phyloP scores from a whole-genome alignment of 495 filamentous ascomycete species.

The Penicillium angulare region DNA sequence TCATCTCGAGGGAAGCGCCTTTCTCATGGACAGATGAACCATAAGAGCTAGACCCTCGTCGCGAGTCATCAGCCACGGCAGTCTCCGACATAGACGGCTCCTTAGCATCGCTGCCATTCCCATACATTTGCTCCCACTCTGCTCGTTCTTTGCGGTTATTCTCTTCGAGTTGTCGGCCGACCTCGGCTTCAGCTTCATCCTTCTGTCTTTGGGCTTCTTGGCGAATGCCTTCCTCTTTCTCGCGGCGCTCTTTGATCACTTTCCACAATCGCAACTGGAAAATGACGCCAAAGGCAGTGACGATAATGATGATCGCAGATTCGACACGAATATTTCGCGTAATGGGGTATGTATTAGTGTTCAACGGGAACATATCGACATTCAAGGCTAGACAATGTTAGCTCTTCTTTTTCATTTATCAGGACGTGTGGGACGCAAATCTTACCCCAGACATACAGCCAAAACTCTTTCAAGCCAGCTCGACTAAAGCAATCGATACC shows the following conservation, averaged over 20 bases:
- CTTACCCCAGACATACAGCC: slow-evolving; percentile 89
- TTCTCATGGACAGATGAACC: slow-evolving; percentile 22
- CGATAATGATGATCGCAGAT: slow-evolving; percentile 71
- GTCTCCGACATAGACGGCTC: slow-evolving; percentile 25
- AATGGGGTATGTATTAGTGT: slow-evolving; percentile 74
- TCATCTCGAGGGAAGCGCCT: slow-evolving; percentile 38
- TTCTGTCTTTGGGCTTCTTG: slow-evolving; percentile 56
- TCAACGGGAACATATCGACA: slow-evolving; percentile 71
- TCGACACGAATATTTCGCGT: slow-evolving; percentile 87
- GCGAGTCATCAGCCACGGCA: slow-evolving; percentile 31
- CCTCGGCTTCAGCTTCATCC: slow-evolving; percentile 68
- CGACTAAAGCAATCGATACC: slow-evolving; percentile 90
- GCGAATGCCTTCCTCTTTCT: slow-evolving; percentile 55
- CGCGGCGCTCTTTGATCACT: slow-evolving; percentile 71
- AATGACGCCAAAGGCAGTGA: slow-evolving; percentile 71
- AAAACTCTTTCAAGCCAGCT: slow-evolving; percentile 92
- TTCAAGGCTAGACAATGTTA: slow-evolving; percentile 59
- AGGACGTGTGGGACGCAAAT: background rate
- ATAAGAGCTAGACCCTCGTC: slow-evolving; percentile 20
- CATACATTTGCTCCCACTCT: slow-evolving; percentile 79
- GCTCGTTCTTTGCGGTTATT: slow-evolving; percentile 63
- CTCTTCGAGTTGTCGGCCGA: slow-evolving; percentile 66
- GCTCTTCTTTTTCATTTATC: background rate
- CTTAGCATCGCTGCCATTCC: slow-evolving; percentile 35
- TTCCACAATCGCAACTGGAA: slow-evolving; percentile 88